Evolutionary conservation across 1,284 basidiomycete genomes (phyloP).

Genomic region (Ganoderma resinaceum): DNA sequence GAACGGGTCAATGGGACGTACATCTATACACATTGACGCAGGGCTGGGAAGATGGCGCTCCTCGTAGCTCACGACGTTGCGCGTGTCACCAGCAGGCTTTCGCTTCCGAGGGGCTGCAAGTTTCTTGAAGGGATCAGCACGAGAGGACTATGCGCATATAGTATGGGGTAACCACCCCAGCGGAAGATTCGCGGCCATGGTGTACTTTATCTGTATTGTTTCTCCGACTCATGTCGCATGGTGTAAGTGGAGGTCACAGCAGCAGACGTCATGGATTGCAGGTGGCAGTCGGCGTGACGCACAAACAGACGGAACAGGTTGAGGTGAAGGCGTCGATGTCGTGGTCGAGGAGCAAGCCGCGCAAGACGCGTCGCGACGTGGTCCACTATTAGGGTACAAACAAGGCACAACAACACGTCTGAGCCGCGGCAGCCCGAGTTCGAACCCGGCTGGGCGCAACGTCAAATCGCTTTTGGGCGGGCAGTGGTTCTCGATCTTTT

Average conservation of each 20-base stretch:
- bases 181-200: conserved; percentile 70
- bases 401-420: conserved; percentile 26
- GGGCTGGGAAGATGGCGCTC: conserved; percentile 73
- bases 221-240: conserved; percentile 39
- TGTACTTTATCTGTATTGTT: conserved; percentile 88
- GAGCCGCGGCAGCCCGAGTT: background rate
- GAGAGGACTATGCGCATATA: conserved; percentile 77
- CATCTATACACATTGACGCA: conserved; percentile 84
- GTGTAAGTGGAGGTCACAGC: background rate
- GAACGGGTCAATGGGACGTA: conserved; percentile 39
- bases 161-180: conserved; percentile 85
- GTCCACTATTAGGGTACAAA: conserved; percentile 31
- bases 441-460: no score
- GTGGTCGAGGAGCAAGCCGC: background rate
- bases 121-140: conserved; percentile 86
- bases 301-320: background rate
- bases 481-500: no score
- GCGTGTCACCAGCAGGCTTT: conserved; percentile 65
- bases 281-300: background rate
- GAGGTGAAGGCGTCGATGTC: background rate
- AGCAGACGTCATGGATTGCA: background rate
- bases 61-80: conserved; percentile 73
- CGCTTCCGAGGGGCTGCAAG: conserved; percentile 64
- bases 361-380: conserved; percentile 31
- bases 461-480: no score